Base-by-base conservation (phyloP, 352 stramenopile genomes). In the Salisapilia sapeloensis region DNA sequence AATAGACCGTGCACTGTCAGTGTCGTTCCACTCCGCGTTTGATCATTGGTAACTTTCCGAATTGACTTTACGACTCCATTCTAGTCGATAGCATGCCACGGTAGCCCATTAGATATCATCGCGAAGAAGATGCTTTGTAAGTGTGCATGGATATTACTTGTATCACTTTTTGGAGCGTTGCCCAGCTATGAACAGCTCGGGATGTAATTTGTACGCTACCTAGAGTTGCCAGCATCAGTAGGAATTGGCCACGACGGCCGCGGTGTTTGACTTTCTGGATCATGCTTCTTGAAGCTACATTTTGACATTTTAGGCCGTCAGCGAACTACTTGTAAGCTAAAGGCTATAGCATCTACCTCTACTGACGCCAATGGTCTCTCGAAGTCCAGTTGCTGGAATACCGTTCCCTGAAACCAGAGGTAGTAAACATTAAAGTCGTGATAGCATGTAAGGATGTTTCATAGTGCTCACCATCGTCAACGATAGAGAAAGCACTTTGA, bases 401-500 rank as follows among this genome's bases (percentile, higher is more conserved):
- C 74, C 74, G 24, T 66, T 45, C n/a, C 70, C 74, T 90, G 23
- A 24, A 14, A n/a, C 29, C 12, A 38, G 2, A 16, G 12, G 12
- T 24, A 11, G 4, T 22, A 21, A n/a, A 17, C 25, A 13, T 20
- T 1, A 35, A 24, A 24, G 19, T 11, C 12, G 3, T 4, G 16
- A 27, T 15, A 23, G 2, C 42, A 15, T 21, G 33, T 33, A 35
- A 10, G n/a, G 24, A 29, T 5, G 0, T 14, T 6, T 29, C 31
- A 27, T 2, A 3, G n/a, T n/a, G n/a, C 26, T 18, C 40, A 91
- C 75, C 75, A 33, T 91, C 60, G n/a, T 91, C 75, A 7, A 50
- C 40, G 2, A 61, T 57, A 2, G 44, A 57, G 26, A 91, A 86
- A 5, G 66, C 76, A 12, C 52, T 50, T 3, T 50, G 44, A 6